A percentile compares a stretch with the other conserved stretches of the same genome.
These are phyloP conservation scores for Asterionellopsis glacialis DNA, from an alignment of 108 stramenopile genomes.

Conservation along the genomic window DNA sequence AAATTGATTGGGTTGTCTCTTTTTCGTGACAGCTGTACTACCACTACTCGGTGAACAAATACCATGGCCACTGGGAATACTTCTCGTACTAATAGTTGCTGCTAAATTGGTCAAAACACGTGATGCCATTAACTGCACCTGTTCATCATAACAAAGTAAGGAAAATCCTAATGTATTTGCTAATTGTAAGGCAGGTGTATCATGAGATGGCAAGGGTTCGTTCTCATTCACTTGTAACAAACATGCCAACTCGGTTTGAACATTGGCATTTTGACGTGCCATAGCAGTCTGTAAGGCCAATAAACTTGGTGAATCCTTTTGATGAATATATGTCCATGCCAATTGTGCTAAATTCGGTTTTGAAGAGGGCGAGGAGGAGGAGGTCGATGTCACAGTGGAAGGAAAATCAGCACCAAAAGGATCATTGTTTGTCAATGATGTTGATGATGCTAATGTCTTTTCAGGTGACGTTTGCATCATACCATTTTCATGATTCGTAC, in stretches of 20 bases:
- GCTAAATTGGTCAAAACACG: constrained; percentile 9
- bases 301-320: not conserved
- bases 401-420: not conserved
- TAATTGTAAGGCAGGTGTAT: not conserved
- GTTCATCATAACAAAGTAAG: not conserved
- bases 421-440: not conserved
- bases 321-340: not conserved
- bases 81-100: not conserved
- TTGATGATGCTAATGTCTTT: not conserved
- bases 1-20: too few relatives aligned
- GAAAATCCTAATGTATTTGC: not conserved
- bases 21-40: too few relatives aligned
- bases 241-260: not conserved
- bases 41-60: not conserved
- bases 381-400: not conserved
- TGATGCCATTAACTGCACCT: not conserved
- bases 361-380: not conserved
- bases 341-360: not conserved
- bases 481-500: too few relatives aligned
- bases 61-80: too few relatives aligned
- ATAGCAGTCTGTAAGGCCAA: not conserved
- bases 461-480: not conserved
- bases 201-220: not conserved
- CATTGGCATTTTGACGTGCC: constrained; percentile 2
- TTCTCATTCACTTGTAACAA: too few relatives aligned